Base-by-base conservation (phyloP, 176 grass and related monocot species). In the Typha latifolia region DNA sequence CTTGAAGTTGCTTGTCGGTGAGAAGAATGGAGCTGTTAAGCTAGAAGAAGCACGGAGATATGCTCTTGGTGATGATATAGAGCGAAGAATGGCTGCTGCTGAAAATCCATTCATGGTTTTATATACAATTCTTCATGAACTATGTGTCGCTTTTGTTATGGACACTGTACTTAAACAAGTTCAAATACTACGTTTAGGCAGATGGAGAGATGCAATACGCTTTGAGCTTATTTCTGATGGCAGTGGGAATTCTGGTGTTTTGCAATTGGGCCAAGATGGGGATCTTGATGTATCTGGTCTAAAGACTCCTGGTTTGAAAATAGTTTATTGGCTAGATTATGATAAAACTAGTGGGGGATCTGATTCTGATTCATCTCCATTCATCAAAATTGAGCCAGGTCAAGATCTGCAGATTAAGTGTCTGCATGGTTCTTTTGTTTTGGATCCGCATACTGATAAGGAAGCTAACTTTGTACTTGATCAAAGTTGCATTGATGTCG, bases 191-290 rank as follows among this genome's bases (percentile, higher is more conserved):
- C 80, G 74, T 56, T 86, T 81, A 51, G 89, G 86, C 70, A 90
- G 89, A 67, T 99, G 94, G 94, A 85, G 89, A 66, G 86, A 93
- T 83, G 86, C 89, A 66, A 93, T 99, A 84, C 85, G 79, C 59
- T 90, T 68, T 83, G 89, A 99, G 69, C 86, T 83, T 66, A 69
- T 85, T 23, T 74, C 74, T 59, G 89, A 99, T 24, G 87, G 53
- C 61, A 78, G 61, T 24, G 83, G 83, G 53, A 89, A 73, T 90
- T 34, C 74, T 34, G 22, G 71, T 72, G 27, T 53, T 32, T 69
- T 79, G 67, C 94, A 83, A 64, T 64, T 81, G 59, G 81, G 71
- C 59, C 94, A 87, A 55, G 89, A 90, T 26, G 83, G 73, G 48
- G 94, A 99, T 43, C 69, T 85, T 49, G 89, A 93, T 78, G 66